Conservation (phyloP, 352 stramenopile genomes). For the Phytopythium helicoides region DNA sequence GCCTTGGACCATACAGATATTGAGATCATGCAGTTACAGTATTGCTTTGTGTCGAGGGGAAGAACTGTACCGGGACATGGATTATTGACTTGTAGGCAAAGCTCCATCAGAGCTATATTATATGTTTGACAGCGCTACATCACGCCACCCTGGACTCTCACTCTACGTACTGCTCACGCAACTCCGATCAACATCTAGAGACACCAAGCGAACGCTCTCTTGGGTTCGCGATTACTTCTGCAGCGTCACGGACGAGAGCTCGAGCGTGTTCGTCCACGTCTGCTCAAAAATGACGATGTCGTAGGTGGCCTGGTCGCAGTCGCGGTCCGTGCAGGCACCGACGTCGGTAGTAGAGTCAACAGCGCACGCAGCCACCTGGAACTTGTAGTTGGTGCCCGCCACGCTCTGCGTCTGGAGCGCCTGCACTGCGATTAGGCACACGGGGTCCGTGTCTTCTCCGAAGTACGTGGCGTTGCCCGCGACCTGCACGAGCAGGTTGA, state of each 20-base stretch:
- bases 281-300: slow-evolving; percentile 37
- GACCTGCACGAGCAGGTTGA: slow-evolving; percentile 33
- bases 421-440: slow-evolving; percentile 43
- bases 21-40: too few species aligned
- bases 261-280: slow-evolving; percentile 33
- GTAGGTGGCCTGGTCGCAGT: slow-evolving; percentile 32
- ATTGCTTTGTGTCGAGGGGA: too few species aligned
- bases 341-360: slow-evolving; percentile 31
- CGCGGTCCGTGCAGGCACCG: slow-evolving; percentile 36
- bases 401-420: slow-evolving; percentile 39
- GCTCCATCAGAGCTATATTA: too few species aligned
- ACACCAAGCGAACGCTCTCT: not conserved
- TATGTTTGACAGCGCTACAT: too few species aligned
- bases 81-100: too few species aligned
- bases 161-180: not conserved
- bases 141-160: not conserved
- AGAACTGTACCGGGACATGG: too few species aligned
- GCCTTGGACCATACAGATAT: too few species aligned
- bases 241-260: slow-evolving; percentile 34
- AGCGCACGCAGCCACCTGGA: slow-evolving; percentile 44
- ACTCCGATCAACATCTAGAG: slow-evolving; percentile 2
- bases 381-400: slow-evolving; percentile 60
- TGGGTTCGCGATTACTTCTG: slow-evolving; percentile 13
- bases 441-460: slow-evolving; percentile 11
- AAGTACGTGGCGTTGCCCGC: slow-evolving; percentile 29